Base-by-base conservation (phyloP, 2,329 filamentous ascomycete species). In the Podosphaera aphanis region DNA sequence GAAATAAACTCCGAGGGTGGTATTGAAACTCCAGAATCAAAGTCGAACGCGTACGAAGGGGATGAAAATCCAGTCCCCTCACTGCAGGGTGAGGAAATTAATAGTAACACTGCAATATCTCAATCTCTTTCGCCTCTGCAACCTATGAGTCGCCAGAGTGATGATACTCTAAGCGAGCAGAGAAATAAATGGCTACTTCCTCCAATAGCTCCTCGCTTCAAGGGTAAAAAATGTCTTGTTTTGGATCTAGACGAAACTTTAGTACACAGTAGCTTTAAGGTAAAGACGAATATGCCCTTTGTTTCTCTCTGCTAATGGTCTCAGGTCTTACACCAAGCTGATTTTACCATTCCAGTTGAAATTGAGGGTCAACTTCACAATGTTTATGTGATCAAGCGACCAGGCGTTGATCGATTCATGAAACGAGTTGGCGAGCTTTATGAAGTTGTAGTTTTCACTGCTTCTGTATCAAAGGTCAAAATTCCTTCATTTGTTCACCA, bases 331-430 rank as follows among this genome's bases (percentile, higher is more conserved):
- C 86, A 95, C 58, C 88, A 95, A 68, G 90, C 90, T 48, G 90
- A 98, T 63, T 95, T 98, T 60, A 98, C 90, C 5, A 95, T 98
- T 59, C 90, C 90, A 0, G 90, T 98, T 25, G 90, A 98, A 59
- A 98, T 98, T 52, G 90, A 98, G 66, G 90, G 90, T 47, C 92
- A 93, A 62, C 95, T 92, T 60, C 90, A 98, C 65, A 98, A 98
- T 58, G 92, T 98, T 46, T 98, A 98, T 60, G 90, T 98, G 52
- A 98, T 98, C 62, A 98, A 98, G 66, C 77, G 90, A 57, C 90
- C 90, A n/a, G 90, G 90, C 46, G 90, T 98, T 18, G 90, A 98
- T 60, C 79, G 92, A 52, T 98, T 98, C 63, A 94, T 98, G 84
- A 95, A 95, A 69, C 72, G 90, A 49, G 86, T 98, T 31, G 90